A percentile compares a stretch with the other conserved stretches of the same genome.
Evolutionary conservation across 306 rosid genomes (phyloP).

Genomic region (Prunus salicina): DNA sequence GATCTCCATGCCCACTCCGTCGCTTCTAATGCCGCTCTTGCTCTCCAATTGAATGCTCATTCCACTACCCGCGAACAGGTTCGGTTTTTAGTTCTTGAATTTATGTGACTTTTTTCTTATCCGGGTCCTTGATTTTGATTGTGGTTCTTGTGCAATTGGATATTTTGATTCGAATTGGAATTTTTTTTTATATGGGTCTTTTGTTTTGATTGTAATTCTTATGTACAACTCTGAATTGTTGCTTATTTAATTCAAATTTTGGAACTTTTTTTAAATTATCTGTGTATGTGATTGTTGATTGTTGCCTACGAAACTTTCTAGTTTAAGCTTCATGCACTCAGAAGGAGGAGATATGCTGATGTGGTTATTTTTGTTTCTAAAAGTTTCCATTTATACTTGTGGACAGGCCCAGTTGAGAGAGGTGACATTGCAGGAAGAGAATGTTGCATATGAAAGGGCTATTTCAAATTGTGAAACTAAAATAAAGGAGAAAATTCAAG

Average conservation of each 20-base stretch:
- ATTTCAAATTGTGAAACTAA: slow-evolving; percentile 60
- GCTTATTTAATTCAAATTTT: background rate
- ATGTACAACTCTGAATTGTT: background rate
- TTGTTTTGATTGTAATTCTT: background rate
- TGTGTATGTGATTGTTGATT: background rate
- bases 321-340: background rate
- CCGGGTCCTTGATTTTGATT: background rate
- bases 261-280: background rate
- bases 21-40: slow-evolving; percentile 78
- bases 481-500: slow-evolving; percentile 64
- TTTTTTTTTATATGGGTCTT: background rate
- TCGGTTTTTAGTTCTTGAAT: background rate
- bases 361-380: background rate
- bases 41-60: slow-evolving; percentile 58
- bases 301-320: background rate
- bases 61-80: slow-evolving; percentile 75
- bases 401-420: slow-evolving; percentile 81
- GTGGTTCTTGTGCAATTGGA: background rate
- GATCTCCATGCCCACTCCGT: slow-evolving; percentile 91
- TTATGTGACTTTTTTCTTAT: background rate
- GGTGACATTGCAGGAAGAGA: slow-evolving; percentile 74
- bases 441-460: slow-evolving; percentile 58
- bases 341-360: background rate
- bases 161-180: background rate
- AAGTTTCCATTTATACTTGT: background rate